These are phyloP conservation scores for Acacia concinna DNA, from an alignment of 331 rosid species.

Conservation along the genomic window DNA sequence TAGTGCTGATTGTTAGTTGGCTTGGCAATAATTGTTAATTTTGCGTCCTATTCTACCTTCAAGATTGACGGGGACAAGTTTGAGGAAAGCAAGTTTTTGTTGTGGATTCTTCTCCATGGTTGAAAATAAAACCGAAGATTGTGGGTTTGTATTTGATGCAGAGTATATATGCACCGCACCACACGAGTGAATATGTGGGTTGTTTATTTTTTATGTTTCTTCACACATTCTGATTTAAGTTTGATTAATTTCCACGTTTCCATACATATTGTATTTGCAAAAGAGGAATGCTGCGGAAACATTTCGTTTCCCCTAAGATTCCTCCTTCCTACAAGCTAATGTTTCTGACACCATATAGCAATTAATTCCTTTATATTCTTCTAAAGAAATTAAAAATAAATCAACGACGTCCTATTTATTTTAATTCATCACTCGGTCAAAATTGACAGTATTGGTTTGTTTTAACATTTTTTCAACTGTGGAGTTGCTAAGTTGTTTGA, in stretches of 20 bases:
- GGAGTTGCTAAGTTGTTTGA: not conserved
- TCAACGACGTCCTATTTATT: not conserved
- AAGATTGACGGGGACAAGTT: not conserved
- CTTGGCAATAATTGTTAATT: not conserved
- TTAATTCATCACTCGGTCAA: not conserved
- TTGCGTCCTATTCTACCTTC: not conserved
- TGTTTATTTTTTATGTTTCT: not conserved
- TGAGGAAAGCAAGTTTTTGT: not conserved
- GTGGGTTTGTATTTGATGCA: not conserved
- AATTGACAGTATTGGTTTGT: not conserved
- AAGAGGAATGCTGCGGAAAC: not conserved
- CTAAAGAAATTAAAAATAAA: not conserved
- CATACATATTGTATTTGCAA: not conserved
- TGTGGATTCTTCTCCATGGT: not conserved
- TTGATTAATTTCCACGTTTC: not conserved
- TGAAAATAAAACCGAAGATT: not conserved
- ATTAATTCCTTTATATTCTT: not conserved
- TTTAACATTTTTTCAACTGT: not conserved
- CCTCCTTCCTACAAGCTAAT: not conserved
- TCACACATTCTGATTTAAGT: not conserved
- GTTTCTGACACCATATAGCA: not conserved
- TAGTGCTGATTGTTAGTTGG: not conserved
- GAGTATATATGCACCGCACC: not conserved
- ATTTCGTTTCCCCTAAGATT: not conserved
- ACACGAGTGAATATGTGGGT: not conserved